Conservation (phyloP, 108 stramenopile species). For the Skeletonema potamos region DNA sequence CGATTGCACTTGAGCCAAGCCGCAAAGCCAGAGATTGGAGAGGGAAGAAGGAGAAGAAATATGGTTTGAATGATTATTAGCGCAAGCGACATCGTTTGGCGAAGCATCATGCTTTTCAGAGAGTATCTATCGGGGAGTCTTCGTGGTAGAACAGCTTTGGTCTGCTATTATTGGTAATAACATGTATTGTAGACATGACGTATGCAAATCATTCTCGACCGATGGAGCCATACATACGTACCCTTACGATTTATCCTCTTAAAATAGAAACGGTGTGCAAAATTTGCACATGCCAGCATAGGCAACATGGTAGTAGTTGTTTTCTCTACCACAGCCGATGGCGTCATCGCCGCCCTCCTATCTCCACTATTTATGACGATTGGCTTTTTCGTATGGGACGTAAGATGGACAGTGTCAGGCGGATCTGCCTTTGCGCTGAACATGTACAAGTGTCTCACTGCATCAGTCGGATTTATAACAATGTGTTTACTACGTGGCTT, state of each 20-base stretch:
- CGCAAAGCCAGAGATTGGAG: conserved; percentile 23
- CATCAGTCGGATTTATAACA: conserved; percentile 63
- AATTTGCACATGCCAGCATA: no score
- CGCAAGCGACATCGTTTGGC: not conserved
- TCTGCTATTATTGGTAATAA: no score
- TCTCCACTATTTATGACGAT: conserved; percentile 70
- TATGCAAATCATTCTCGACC: no score
- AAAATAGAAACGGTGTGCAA: no score
- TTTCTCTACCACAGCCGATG: conserved; percentile 29
- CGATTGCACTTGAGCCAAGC: conserved; percentile 44
- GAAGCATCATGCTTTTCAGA: no score
- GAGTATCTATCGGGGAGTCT: no score
- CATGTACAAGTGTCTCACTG: conserved; percentile 83
- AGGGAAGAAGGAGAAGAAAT: not conserved
- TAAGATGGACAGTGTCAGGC: conserved; percentile 52
- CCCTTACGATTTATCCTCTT: no score
- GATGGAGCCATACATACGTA: no score
- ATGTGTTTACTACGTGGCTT: conserved; percentile 32
- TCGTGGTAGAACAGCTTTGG: no score
- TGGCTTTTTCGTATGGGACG: conserved; percentile 82
- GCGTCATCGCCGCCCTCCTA: conserved; percentile 53
- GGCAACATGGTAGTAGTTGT: conserved; percentile 1
- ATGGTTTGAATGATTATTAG: not conserved
- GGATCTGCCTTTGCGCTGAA: conserved; percentile 82
- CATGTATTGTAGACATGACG: no score